These are phyloP conservation scores for Croton laevigatus DNA, from an alignment of 441 rosid genomes.

Conservation along the genomic window DNA sequence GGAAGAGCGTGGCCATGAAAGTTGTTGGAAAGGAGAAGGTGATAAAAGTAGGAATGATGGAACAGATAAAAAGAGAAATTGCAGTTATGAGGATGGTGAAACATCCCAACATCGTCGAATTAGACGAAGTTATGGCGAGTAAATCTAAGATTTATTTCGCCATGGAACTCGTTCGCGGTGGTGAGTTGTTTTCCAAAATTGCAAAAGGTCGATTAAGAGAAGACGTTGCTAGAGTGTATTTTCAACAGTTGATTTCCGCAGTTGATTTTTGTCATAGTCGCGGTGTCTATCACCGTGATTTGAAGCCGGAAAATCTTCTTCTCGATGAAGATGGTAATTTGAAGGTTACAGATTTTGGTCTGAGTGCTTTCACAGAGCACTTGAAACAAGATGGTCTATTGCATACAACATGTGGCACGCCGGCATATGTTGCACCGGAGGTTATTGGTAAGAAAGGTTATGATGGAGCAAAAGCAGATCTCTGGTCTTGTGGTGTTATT, in stretches of 20 bases:
- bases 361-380: constrained; percentile 73
- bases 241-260: constrained; percentile 76
- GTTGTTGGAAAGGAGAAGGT: constrained; percentile 85
- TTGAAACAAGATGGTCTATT: constrained; percentile 69
- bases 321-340: constrained; percentile 67
- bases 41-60: constrained; percentile 78
- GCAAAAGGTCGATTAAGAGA: constrained; percentile 65
- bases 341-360: constrained; percentile 80
- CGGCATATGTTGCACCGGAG: constrained; percentile 81
- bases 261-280: constrained; percentile 88
- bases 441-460: constrained; percentile 70
- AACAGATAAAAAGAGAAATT: constrained; percentile 83
- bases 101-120: constrained; percentile 76
- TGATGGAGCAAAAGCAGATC: constrained; percentile 71
- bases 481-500: constrained; percentile 92
- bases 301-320: constrained; percentile 83
- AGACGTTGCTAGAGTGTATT: constrained; percentile 63
- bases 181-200: constrained; percentile 69
- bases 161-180: constrained; percentile 87
- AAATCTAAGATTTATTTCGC: constrained; percentile 87
- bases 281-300: constrained; percentile 80
- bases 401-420: constrained; percentile 85
- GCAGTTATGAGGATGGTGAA: constrained; percentile 90
- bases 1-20: constrained; percentile 72
- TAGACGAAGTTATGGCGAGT: constrained; percentile 90